Base-by-base conservation (phyloP, 345 rosid species). In the Bruguiera sexangula region DNA sequence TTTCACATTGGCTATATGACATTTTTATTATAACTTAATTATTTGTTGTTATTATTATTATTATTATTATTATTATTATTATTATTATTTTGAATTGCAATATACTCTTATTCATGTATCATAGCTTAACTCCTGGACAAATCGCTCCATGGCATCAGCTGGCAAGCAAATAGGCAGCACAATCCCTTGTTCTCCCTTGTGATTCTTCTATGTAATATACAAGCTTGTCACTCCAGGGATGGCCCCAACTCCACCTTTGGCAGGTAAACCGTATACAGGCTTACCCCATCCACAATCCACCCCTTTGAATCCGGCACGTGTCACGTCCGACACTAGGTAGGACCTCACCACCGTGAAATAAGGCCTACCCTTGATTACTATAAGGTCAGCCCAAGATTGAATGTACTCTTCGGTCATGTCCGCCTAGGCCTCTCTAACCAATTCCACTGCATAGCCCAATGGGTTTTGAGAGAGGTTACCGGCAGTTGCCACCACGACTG, bases 231-330 rank as follows among this genome's bases (percentile, higher is more conserved):
- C 1, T 54, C 58, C 58, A 4, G 15, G 58, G 6, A 21, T 21
- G 8, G 27, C 16, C 43, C 18, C 27, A 13, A 55, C 63, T 20
- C 36, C 3, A 34, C 68, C 72, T 52, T 39, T 69, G 7, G 68
- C 73, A 7, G 65, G 75, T 1, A 76, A 73, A 0, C 55, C 69
- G 3, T 16, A 76, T 18, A 54, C 54, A 4, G 73, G 57, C 55
- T 65, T 31, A 6, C 75, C 80, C 72, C 72, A 76, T 6, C 80
- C 80, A 5, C 71, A 68, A 59, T 76, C 66, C 69, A 71, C 56
- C 52, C 62, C 65, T 48, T 31, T 39, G 2, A 76, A 46, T 51
- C 62, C 32, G 0, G 36, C n/a, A 7, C 50, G 30, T 0, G 69
- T 22, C 31, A 22, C 32, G 62, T 73, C 66, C 8, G 76, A 71